Evolutionary conservation across 805 yeast species (phyloP).

Genomic region (Lachancea quebecensis): DNA sequence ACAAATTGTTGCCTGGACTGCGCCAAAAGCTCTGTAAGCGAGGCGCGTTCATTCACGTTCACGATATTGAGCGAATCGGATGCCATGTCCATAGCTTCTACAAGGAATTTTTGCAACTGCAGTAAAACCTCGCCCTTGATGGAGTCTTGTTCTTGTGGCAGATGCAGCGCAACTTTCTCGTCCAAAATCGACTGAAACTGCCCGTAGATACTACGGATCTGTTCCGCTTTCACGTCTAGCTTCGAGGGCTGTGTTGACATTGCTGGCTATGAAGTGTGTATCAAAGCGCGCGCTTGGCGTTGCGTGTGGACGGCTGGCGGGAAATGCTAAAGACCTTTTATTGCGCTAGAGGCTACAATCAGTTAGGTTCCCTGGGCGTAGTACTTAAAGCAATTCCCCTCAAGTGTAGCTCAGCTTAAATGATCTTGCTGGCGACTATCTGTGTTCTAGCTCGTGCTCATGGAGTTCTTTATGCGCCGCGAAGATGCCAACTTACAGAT

Average conservation of each 20-base stretch:
- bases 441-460: no score
- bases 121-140: constrained; percentile 20
- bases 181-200: constrained; percentile 24
- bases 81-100: constrained; percentile 43
- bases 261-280: no score
- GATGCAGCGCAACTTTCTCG: constrained; percentile 15
- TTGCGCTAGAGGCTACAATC: no score
- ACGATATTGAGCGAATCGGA: constrained; percentile 51
- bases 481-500: no score
- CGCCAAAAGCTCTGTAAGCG: constrained; percentile 16
- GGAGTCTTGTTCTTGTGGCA: constrained; percentile 19
- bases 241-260: constrained; percentile 11
- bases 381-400: no score
- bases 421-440: no score
- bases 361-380: no score
- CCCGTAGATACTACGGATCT: constrained; percentile 23
- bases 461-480: no score
- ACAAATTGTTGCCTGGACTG: constrained; percentile 30
- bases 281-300: no score
- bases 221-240: constrained; percentile 23
- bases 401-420: no score
- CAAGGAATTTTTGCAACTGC: constrained; percentile 20
- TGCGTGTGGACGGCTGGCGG: no score
- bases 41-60: constrained; percentile 37
- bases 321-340: no score